Evolutionary conservation across 2,329 filamentous ascomycete genomes (phyloP), one percentile per base, ranked within the genome.

Genomic region (Aspergillus caelatus): DNA sequence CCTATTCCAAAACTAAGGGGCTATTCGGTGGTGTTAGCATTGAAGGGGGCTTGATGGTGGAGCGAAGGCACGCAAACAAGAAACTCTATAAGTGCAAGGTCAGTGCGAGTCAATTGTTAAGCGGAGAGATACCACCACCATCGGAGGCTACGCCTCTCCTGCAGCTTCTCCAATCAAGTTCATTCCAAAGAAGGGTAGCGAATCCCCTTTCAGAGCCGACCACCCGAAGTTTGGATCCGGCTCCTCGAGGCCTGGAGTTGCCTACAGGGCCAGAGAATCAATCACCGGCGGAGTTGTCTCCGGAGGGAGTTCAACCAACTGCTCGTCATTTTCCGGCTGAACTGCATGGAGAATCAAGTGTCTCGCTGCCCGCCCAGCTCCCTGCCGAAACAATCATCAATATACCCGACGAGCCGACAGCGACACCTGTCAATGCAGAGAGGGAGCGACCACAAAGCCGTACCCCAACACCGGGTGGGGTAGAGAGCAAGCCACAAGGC

Each of bases 1-100:
- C 91, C 71, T 99, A 98, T 83, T 94, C 90, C 77, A 97, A 97
- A 82, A 98, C 94, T 10, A 97, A 97, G 81, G 95, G 95, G 11
- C 80, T 98, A 30, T 99, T 97, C 72, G 95, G 94, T 3, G 95
- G 95, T 71, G 92, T 97, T 43, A 95, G 91, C 66, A 81, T 98
- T 65, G 95, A 99, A 77, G 94, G 94, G 14, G 93, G 90, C 58
- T 91, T 91, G 41, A 89, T 99, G 67, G 91, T 97, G 66, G 95
- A 98, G 81, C 88, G 94, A 65, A 89, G 92, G 79, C 93, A 97
- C 78, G 94, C 94, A 68, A 98, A 98, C 77, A 90, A 94, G 81
- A 96, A 96, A 81, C 86, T 99, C 62, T 99, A 99, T 78, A 91
- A 92, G 62, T 86, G 89, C 57, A 88, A 90, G 64, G 86, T 91